Evolutionary conservation across 2,329 filamentous ascomycete genomes (phyloP).

Genomic region (Phaeosphaeriaceae sp.): DNA sequence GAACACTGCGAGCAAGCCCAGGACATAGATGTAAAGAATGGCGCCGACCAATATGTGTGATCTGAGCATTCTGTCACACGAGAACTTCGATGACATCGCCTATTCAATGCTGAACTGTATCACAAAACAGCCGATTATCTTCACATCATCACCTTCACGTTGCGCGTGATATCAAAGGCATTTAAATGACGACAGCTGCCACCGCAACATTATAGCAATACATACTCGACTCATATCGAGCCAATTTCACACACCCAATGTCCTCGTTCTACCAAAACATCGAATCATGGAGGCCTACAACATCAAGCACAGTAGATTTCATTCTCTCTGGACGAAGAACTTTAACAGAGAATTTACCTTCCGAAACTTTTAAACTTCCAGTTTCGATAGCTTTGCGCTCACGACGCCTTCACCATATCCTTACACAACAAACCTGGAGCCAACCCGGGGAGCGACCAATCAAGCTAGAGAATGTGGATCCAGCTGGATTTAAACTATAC

Average conservation of each 20-base stretch:
- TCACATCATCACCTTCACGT: no score
- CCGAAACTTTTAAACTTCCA: constrained; percentile 6
- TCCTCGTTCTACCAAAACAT: background rate
- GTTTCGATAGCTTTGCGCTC: constrained; percentile 9
- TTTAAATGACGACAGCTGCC: no score
- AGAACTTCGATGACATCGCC: no score
- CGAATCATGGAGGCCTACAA: background rate
- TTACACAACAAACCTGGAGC: background rate
- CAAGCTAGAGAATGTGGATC: constrained; percentile 11
- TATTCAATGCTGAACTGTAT: no score
- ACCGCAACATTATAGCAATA: background rate
- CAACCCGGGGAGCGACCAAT: background rate
- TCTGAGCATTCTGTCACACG: no score
- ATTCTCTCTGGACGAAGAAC: constrained; percentile 13
- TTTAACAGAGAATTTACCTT: constrained; percentile 10
- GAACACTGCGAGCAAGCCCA: no score
- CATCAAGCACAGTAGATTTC: constrained; percentile 7
- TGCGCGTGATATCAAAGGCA: no score
- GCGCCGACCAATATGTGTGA: no score
- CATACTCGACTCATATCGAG: background rate
- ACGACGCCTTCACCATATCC: constrained; percentile 7
- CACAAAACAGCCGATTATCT: no score
- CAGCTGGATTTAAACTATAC: constrained; percentile 20
- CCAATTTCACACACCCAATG: background rate
- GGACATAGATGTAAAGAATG: no score